Conservation (phyloP, 2,329 filamentous ascomycete genomes). For the Juglanconis oblonga region DNA sequence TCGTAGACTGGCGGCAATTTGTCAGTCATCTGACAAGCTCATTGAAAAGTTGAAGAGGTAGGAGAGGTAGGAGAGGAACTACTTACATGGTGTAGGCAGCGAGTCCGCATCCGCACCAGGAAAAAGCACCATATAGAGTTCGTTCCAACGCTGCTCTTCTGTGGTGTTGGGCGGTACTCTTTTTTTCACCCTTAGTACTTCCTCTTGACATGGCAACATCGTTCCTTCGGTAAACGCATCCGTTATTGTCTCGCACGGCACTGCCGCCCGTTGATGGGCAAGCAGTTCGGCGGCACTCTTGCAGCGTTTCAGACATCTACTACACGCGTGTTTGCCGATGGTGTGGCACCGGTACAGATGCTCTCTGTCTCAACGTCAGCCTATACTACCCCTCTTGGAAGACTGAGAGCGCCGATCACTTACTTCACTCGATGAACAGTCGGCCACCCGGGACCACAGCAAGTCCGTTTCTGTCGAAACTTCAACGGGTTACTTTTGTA, state of each 20-base stretch:
- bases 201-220: conserved; percentile 18
- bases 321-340: conserved; percentile 20
- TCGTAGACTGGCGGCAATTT: conserved; percentile 8
- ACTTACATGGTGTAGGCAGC: conserved; percentile 18
- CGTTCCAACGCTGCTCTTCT: conserved; percentile 18
- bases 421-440: conserved; percentile 19
- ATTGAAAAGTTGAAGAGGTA: neutral
- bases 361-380: conserved; percentile 8
- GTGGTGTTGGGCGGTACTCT: conserved; percentile 17
- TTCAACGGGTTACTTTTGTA: conserved; percentile 19
- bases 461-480: conserved; percentile 19
- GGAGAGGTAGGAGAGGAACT: neutral
- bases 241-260: conserved; percentile 16
- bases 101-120: conserved; percentile 2
- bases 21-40: neutral
- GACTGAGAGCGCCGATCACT: neutral
- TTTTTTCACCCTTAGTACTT: conserved; percentile 17
- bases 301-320: conserved; percentile 16
- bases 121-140: conserved; percentile 17
- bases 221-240: conserved; percentile 19
- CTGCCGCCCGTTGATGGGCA: conserved; percentile 15
- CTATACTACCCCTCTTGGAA: neutral
- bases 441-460: conserved; percentile 20
- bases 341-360: conserved; percentile 19
- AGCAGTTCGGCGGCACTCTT: conserved; percentile 18